Evolutionary conservation across 208 protist species (phyloP).

Genomic region (Naegleria gruberi): DNA sequence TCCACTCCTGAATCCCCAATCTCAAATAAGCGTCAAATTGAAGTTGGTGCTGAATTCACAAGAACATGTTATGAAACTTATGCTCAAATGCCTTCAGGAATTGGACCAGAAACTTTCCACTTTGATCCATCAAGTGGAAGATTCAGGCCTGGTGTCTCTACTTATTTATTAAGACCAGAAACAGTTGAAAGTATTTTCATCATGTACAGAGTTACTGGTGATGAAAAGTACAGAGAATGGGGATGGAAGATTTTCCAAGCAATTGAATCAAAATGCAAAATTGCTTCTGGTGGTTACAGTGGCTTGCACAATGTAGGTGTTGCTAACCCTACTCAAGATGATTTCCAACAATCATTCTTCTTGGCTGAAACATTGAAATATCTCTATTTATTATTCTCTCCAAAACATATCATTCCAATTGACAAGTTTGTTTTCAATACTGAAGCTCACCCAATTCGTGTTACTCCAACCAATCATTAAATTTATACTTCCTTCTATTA

Average conservation of each 20-base stretch:
- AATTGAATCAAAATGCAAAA: conserved; percentile 44
- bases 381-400: conserved; percentile 66
- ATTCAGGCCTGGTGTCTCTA: not conserved
- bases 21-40: not conserved
- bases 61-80: conserved; percentile 50
- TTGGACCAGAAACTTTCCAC: conserved; percentile 45
- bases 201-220: conserved; percentile 50
- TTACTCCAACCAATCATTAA: not conserved
- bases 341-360: conserved; percentile 71
- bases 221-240: conserved; percentile 57
- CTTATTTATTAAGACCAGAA: conserved; percentile 47
- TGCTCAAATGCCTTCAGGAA: conserved; percentile 35
- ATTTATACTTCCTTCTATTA: too few relatives aligned
- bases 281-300: not conserved
- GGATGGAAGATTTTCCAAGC: conserved; percentile 59
- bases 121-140: conserved; percentile 23
- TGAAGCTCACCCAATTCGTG: conserved; percentile 59
- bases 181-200: conserved; percentile 58
- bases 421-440: conserved; percentile 81
- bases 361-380: conserved; percentile 82
- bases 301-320: conserved; percentile 21
- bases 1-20: too few relatives aligned
- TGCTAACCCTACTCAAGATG: conserved; percentile 18
- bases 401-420: conserved; percentile 49
- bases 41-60: conserved; percentile 36